phyloP scores from a whole-genome alignment of 2,329 filamentous ascomycete genomes.

The Colletotrichum tamarilloi region DNA sequence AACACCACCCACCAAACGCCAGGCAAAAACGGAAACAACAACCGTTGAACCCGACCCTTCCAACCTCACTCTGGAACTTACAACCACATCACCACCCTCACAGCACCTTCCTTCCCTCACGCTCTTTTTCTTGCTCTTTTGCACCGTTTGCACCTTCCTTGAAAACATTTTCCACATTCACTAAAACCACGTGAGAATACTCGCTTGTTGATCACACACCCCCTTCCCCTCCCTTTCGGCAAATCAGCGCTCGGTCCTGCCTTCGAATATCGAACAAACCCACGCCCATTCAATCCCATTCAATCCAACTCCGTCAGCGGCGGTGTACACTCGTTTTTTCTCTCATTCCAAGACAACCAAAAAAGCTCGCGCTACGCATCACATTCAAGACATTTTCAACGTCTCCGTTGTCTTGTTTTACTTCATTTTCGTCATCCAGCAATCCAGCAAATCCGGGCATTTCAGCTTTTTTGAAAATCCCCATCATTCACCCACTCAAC shows the following conservation, averaged over 20 bases:
- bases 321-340: constrained; percentile 26
- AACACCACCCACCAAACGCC: not conserved
- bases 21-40: constrained; percentile 22
- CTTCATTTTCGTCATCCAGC: constrained; percentile 16
- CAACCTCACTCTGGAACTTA: constrained; percentile 27
- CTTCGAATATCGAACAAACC: constrained; percentile 1
- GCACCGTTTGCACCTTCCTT: constrained; percentile 12
- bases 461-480: not conserved
- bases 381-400: not conserved
- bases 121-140: constrained; percentile 7
- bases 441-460: not conserved
- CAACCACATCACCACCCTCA: constrained; percentile 4
- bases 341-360: constrained; percentile 10
- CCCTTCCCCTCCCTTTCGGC: not conserved
- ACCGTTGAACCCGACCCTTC: constrained; percentile 26
- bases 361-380: not conserved
- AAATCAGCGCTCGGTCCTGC: not conserved
- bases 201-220: constrained; percentile 19
- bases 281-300: constrained; percentile 29
- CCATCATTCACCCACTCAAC: not conserved
- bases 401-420: constrained; percentile 19
- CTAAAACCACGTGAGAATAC: constrained; percentile 13
- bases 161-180: not conserved
- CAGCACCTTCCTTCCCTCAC: constrained; percentile 13
- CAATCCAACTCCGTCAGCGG: constrained; percentile 26